Base-by-base conservation (phyloP, 768 basidiomycete species). In the Tricholoma flavovirens region DNA sequence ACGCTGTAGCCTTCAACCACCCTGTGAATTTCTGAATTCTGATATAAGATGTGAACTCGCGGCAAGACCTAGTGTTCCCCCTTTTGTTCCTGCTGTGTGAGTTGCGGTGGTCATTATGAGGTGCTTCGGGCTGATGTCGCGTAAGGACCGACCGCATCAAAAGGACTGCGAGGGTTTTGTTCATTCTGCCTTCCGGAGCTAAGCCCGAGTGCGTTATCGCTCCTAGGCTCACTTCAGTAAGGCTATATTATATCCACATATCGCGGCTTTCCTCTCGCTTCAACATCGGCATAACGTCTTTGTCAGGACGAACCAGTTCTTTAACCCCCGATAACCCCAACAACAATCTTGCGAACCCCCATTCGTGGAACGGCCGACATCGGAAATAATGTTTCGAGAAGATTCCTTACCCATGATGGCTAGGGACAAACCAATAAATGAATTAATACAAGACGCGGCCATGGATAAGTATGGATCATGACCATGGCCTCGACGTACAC, bases 281-380 rank as follows among this genome's bases (percentile, higher is more conserved):
- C 58, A 30, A 73, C 64, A 12, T 66, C 73, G 12, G 79, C 70
- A 51, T 77, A 80, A 45, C 15, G 73, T 72, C 53, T 72, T 62
- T 56, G 62, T 64, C 59, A 71, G 64, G 30, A 65, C 67, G 56
- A 87, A 88, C 3, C 82, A 83, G 56, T 80, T 83, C 76, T 87
- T 88, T 63, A 81, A 6, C 75, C 83, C 4, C 65, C 64, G 50
- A 79, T 80, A 6, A 77, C 75, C 11, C 71, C 69, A 1, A 69
- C 78, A n/a, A 71, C 67, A 56, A 88, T 73, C 48, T 64, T 64
- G 8, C 75, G 75, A 6, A 78, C 74, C 0, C 77, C 75, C 87
- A 90, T 87, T 49, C 83, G 71, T 2, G 85, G 86, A 42, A 87
- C 72, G 19, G 73, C 81, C 87, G 88, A 88, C 10, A 75, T 64